Evolutionary conservation across 2,329 filamentous ascomycete species (phyloP), one percentile per base, ranked within the genome.

Genomic region (Tolypocladium album): DNA sequence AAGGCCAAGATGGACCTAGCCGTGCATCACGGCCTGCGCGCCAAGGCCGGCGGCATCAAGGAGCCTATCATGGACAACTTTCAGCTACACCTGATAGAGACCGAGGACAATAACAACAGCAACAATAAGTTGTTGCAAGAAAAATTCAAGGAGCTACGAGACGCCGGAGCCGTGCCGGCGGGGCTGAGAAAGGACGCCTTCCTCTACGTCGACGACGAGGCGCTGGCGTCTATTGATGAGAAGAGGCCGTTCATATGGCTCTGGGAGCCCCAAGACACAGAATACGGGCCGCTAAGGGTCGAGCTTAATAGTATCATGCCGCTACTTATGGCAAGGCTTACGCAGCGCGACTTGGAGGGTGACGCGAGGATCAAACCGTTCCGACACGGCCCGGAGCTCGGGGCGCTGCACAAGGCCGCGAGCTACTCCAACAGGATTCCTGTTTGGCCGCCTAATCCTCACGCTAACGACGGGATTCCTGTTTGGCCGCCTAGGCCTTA

Each of bases 331-430:
- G 53, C 39, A 56, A 56, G 53, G 53, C 53, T 56, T 40, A 56
- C 53, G 53, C 53, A 56, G 36, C 53, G 53, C 53, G 53, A 56
- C 39, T 17, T 56, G 53, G 31, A 56, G n/a, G 53, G 36, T 40
- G 53, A 56, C 53, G 53, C 53, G 53, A 56, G 53, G 53, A 56
- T 56, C 39, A 56, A 56, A 56, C 53, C 53, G 53, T 56, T 56
- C 39, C 53, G 53, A n/a, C 34, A 56, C 53, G 53, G 53, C 53
- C 53, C 53, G 36, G 53, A 40, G 53, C 36, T 56, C 11, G 34
- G 39, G n/a, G 53, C 20, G 53, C 53, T 56, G 36, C 53, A 56
- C 36, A 40, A 40, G 53, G 36, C 53, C 53, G 36, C 53, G 36
- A 47, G 43, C n/a, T 47, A 24, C 22, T 24, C 43, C 12, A 9